phyloP scores from a whole-genome alignment of 179 eudicot genomes.

The Beta macrorhiza region DNA sequence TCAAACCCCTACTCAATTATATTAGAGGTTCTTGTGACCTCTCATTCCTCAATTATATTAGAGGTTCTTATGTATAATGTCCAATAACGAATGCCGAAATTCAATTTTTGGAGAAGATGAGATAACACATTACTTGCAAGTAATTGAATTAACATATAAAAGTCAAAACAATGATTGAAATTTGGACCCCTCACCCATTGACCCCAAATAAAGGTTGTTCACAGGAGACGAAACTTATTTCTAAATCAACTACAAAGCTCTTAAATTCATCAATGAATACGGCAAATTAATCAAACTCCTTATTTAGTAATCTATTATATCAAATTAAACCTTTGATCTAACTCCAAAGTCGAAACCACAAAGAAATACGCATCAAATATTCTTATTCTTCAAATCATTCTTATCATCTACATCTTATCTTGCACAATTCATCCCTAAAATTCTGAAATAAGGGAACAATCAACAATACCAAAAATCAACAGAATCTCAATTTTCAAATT shows the following conservation, averaged over 20 bases:
- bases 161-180: slow-evolving; percentile 11
- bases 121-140: neutral
- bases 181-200: neutral
- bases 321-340: neutral
- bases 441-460: neutral
- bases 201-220: neutral
- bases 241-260: slow-evolving; percentile 8
- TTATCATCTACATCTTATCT: no score
- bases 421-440: neutral
- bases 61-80: neutral
- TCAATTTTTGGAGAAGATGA: no score
- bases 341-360: neutral
- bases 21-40: neutral
- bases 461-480: neutral
- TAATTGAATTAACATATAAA: neutral
- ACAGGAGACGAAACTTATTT: neutral
- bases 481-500: neutral
- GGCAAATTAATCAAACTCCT: neutral
- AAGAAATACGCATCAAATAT: neutral
- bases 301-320: neutral
- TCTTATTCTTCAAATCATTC: neutral
- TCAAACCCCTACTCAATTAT: neutral
- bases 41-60: no score
- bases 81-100: neutral
- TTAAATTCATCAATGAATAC: neutral